Evolutionary conservation across 2,329 filamentous ascomycete genomes (phyloP).

Genomic region (Neurospora crassa): DNA sequence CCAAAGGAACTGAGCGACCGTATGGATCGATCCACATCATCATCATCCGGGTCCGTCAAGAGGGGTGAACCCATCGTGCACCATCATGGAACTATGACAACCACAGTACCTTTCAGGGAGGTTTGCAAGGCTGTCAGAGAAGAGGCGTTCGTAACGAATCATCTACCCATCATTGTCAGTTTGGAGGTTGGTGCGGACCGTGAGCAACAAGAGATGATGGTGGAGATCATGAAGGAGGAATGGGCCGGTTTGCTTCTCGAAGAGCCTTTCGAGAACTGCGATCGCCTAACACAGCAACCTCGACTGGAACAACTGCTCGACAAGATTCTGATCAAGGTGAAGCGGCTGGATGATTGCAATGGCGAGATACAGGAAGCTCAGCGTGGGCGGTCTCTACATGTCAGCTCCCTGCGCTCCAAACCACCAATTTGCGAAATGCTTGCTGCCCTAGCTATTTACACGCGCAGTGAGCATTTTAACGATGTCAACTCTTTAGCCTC

Average conservation of each 20-base stretch:
- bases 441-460: constrained; percentile 73
- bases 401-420: constrained; percentile 32
- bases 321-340: constrained; percentile 81
- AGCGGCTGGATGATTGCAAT: constrained; percentile 39
- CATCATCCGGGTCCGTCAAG: constrained; percentile 16
- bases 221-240: constrained; percentile 83
- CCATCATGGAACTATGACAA: constrained; percentile 74
- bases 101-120: constrained; percentile 75
- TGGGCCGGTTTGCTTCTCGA: constrained; percentile 72
- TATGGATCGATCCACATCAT: constrained; percentile 13
- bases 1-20: constrained; percentile 26
- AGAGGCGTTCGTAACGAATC: constrained; percentile 64
- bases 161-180: constrained; percentile 81
- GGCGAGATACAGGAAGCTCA: constrained; percentile 17
- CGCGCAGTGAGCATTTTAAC: constrained; percentile 72
- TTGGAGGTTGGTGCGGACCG: constrained; percentile 79
- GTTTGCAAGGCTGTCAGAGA: constrained; percentile 75
- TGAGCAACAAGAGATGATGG: constrained; percentile 85
- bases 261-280: constrained; percentile 35
- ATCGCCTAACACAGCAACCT: constrained; percentile 50
- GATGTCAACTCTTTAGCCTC: constrained; percentile 56
- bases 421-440: constrained; percentile 59
- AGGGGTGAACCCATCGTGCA: constrained; percentile 67
- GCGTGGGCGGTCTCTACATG: constrained; percentile 17
- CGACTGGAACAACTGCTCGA: constrained; percentile 60